Conservation (phyloP, 1,139 yeast genomes). For the Candida buenavistaensis region DNA sequence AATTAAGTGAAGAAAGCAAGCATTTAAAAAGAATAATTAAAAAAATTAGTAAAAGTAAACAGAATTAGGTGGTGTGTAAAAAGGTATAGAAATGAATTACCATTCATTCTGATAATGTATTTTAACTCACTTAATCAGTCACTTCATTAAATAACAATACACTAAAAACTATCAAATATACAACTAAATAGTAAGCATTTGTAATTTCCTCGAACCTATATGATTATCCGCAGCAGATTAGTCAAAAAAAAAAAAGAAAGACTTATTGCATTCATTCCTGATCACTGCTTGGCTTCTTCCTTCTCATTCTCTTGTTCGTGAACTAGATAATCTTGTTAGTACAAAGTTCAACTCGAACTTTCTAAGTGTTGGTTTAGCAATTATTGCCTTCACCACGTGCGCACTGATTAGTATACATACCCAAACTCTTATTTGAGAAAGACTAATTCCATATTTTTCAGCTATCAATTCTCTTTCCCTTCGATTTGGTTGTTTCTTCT, state of each 20-base stretch:
- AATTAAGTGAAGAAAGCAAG: conserved; percentile 12
- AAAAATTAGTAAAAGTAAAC: background rate
- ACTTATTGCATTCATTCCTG: no score
- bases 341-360: no score
- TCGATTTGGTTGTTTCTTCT: conserved; percentile 22
- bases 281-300: conserved; percentile 18
- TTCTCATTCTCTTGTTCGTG: conserved; percentile 30
- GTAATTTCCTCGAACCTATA: no score
- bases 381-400: background rate
- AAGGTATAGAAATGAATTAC: no score
- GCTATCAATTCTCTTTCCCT: conserved; percentile 29
- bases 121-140: no score
- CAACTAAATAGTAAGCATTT: no score
- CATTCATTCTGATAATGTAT: no score
- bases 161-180: no score
- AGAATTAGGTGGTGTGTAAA: background rate
- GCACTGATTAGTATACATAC: conserved; percentile 19
- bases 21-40: conserved; percentile 8
- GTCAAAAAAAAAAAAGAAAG: no score
- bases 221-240: no score
- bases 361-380: no score
- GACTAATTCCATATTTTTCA: conserved; percentile 24
- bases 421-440: conserved; percentile 34
- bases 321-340: conserved; percentile 18
- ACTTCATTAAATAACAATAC: no score